Conservation (phyloP, 164 flowering plant species). For the Echeveria elegans region DNA sequence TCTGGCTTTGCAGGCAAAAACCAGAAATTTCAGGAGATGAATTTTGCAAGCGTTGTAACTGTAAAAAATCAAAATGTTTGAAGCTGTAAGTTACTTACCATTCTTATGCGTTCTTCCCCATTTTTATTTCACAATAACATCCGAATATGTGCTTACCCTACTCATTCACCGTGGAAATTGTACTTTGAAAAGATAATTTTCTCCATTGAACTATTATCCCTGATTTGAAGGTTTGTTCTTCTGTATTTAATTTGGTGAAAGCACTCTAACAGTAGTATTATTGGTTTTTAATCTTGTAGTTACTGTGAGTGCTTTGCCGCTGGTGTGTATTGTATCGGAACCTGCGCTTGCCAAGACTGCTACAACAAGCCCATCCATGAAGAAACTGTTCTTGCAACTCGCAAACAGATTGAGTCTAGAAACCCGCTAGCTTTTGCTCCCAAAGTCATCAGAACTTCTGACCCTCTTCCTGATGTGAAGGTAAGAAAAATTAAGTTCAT, state of each 20-base stretch:
- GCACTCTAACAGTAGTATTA: not conserved
- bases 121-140: not conserved
- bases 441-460: constrained; percentile 65
- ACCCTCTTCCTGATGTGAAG: constrained; percentile 43
- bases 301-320: constrained; percentile 97
- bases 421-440: constrained; percentile 96
- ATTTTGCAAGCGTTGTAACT: constrained; percentile 46
- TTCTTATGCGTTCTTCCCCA: not conserved
- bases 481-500: constrained; percentile 21
- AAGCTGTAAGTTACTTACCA: constrained; percentile 39
- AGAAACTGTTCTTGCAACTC: constrained; percentile 76
- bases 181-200: not conserved
- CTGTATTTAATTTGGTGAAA: not conserved
- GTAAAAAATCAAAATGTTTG: constrained; percentile 54
- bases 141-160: not conserved
- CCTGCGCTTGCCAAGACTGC: constrained; percentile 56
- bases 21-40: constrained; percentile 25
- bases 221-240: not conserved
- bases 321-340: constrained; percentile 85
- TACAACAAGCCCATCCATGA: constrained; percentile 50
- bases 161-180: not conserved
- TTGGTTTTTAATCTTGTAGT: constrained; percentile 29
- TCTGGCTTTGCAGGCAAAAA: constrained; percentile 46
- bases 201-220: not conserved
- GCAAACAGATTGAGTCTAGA: constrained; percentile 81